Conservation (phyloP, 176 grass and related monocot species). For the Phoenix roebelenii region DNA sequence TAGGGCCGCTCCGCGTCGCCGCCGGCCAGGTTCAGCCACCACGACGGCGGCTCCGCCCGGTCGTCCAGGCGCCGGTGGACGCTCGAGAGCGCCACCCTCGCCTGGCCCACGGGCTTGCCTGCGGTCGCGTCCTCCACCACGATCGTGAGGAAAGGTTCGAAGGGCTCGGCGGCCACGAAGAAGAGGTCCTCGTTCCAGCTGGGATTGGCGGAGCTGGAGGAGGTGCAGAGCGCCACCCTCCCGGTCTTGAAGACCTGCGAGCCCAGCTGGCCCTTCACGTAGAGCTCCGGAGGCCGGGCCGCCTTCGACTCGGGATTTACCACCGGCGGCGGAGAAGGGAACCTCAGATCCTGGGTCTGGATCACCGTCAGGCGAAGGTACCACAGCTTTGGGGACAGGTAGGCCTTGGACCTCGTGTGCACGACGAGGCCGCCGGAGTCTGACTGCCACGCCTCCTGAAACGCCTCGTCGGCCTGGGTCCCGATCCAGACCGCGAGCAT, state of each 20-base stretch:
- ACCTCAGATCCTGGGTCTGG: slow-evolving; percentile 76
- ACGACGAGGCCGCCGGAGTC: slow-evolving; percentile 73
- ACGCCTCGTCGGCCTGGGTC: slow-evolving; percentile 90
- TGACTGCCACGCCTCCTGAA: slow-evolving; percentile 95
- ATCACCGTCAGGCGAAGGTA: slow-evolving; percentile 85
- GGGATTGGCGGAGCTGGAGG: slow-evolving; percentile 58
- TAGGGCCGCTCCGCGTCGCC: slow-evolving; percentile 60
- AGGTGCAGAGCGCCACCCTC: slow-evolving; percentile 46
- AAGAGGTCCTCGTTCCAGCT: slow-evolving; percentile 96
- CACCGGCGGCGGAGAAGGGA: slow-evolving; percentile 20
- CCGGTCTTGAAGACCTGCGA: slow-evolving; percentile 80
- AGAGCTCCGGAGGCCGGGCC: slow-evolving; percentile 49
- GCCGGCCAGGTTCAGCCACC: slow-evolving; percentile 84
- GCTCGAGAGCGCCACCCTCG: slow-evolving; percentile 53
- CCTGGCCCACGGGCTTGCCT: slow-evolving; percentile 48
- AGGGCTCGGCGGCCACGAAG: slow-evolving; percentile 91
- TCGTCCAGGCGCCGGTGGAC: slow-evolving; percentile 75
- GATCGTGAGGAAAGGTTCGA: slow-evolving; percentile 67
- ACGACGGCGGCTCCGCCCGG: slow-evolving; percentile 62
- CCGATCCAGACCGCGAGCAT: slow-evolving; percentile 97
- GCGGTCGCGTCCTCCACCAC: slow-evolving; percentile 64
- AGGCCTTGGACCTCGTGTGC: slow-evolving; percentile 87
- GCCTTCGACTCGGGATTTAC: slow-evolving; percentile 33
- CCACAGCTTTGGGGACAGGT: slow-evolving; percentile 93
- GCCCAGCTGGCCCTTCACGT: slow-evolving; percentile 82